Base-by-base conservation (phyloP, 441 rosid genomes). In the Eruca vesicaria region DNA sequence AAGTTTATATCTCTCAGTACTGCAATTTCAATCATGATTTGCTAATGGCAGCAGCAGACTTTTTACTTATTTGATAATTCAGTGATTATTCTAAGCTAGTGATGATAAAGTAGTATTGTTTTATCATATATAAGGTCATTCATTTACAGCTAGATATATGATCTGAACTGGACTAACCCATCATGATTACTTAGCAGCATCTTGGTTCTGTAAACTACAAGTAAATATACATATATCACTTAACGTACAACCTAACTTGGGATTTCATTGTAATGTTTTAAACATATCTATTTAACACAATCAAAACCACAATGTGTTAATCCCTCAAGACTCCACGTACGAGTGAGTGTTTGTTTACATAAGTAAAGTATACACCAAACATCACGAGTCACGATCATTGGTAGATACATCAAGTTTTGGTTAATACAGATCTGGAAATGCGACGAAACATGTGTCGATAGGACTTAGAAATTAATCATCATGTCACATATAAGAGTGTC, bases 381-480 rank as follows among this genome's bases (percentile, higher is more conserved):
- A 63, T 63, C 64, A 69, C 16, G 3, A 71, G 80, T 71, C 75
- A 56, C 62, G 20, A 76, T 70, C 67, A 64, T 63, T 20, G 19
- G 29, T 63, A 31, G 56, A 32, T 65, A 71, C 18, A 64, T 76
- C 60, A 57, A 64, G 36, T 12, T 59, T 21, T 23, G 76, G 68
- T 71, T 45, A 62, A 48, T 15, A 71, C 68, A 77, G 36, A 66
- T 60, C 73, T 28, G 23, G 21, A 66, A 50, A 71, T 60, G 63
- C 65, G 77, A 78, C 73, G 73, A 78, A 78, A 66, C 81, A 78
- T 78, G 73, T 78, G 77, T 78, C 77, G 69, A 72, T 60, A 66
- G 69, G 48, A 66, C 69, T 71, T 57, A 48, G 2, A 16, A 71
- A 50, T 66, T 58, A 48, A 65, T 48, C 68, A 65, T 69, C 59